Evolutionary conservation across 257 asterid species (phyloP), one percentile per base, ranked within the genome.

Genomic region (Solanum boliviense): DNA sequence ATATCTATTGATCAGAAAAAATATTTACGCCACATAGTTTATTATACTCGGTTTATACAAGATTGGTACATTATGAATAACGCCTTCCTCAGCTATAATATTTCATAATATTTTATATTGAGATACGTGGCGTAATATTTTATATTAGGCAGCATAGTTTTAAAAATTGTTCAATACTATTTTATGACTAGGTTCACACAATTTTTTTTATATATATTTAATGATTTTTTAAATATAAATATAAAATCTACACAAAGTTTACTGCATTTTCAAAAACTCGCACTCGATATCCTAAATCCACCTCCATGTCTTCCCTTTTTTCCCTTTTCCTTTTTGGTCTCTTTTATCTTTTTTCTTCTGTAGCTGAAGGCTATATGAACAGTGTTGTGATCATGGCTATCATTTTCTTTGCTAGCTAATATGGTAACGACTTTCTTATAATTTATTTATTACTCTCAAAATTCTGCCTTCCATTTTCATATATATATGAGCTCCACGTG

Each of bases 331-430:
- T 13, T 78, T 78, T 78, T 41, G 62, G 36, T 9, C 15, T 25
- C 36, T 38, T n/a, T 39, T 46, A 48, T 78, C 11, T 75, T 27
- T 76, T 38, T n/a, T 76, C 36, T 78, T n/a, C 62, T 78, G 62
- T 78, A 39, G 84, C 13, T 78, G 84, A n/a, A 23, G 35, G 58
- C 12, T 25, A 44, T 23, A 7, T 41, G 36, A 78, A 41, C 32
- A 78, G 62, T 41, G 35, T 78, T 41, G 11, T 13, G 84, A 78
- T 78, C 23, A 52, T 84, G 74, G 52, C 86, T 58, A 84, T 84
- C 86, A 36, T 13, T 84, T 52, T 84, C 86, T 29, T 84, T 84
- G 74, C 41, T 58, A 36, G 46, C 86, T 84, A 27, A 68, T 25
- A 84, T 58, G 25, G 32, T 44, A 32, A 62, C 21, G 52, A 58